Evolutionary conservation across 2,329 filamentous ascomycete species (phyloP), one percentile per base, ranked within the genome.

Genomic region (Herpomyces periplanetae): DNA sequence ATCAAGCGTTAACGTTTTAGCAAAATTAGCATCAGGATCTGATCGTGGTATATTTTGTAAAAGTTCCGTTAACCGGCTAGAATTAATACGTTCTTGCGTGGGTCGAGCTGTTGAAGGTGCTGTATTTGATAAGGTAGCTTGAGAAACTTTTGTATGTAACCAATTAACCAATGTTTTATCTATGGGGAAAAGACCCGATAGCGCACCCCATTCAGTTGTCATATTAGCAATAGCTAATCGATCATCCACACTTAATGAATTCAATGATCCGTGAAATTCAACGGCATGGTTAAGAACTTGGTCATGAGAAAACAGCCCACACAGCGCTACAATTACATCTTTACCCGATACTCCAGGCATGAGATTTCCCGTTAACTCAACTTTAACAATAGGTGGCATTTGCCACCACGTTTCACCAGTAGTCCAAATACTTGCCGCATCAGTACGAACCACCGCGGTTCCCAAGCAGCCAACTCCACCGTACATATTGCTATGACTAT

Each of bases 241-340:
- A 27, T 61, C 48, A 27, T 80, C 65, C 0, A 85, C 42, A 0
- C 57, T 44, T 1, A 87, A 44, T 30, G 51, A 69, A 16, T 40
- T 32, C 45, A 80, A 51, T 0, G 71, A 85, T 6, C 73, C 75
- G 0, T 55, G 57, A 31, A 88, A 87, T 32, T 91, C 75, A 24
- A 91, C 59, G 3, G 57, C 57, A 33, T 87, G 69, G 40, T 91
- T 91, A 7, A 88, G 47, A 0, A 88, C 75, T 17, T 87, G 68
- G 28, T 69, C 62, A 20, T 63, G 55, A 38, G 65, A 64, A 43
- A 91, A 84, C 0, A 87, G 40, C 1, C 64, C 66, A 28, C 68
- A 84, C 1, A 91, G 48, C 1, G 69, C 66, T 11, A 88, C 52
- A 27, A 91, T 91, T 6, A 87, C 64, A 35, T 91, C 80, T 38